Evolutionary conservation across 2,329 filamentous ascomycete genomes (phyloP), one percentile per base, ranked within the genome.

Genomic region (Pseudogymnoascus sp.): DNA sequence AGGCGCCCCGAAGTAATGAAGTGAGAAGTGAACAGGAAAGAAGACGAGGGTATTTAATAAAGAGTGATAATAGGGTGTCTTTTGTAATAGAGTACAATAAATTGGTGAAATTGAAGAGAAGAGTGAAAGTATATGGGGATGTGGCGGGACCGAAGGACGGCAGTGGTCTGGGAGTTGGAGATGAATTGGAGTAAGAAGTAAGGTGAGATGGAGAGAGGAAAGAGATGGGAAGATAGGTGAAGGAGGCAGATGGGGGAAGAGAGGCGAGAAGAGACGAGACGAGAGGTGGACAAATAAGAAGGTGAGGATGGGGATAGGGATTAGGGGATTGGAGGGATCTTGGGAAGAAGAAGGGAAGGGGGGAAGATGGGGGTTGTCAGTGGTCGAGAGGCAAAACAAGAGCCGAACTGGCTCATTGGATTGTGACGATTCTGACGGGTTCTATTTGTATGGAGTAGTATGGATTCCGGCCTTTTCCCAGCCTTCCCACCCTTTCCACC

Each of bases 201-300:
- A 33, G 41, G 22, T 46, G 24, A 33, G 50, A 56, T 56, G 46
- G 24, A 35, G 56, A 59, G 62, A 38, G n/a, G n/a, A n/a, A 24
- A 24, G 46, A 43, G 33, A 59, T 43, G 60, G 60, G 41, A 35
- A 46, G 59, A 60, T 43, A 65, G 61, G 33, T 46, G 24, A 43
- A 60, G 50, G 14, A 61, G 59, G 26, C 46, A 38, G 60, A 59
- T 41, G 63, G 35, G 53, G 22, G 19, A 38, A 22, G 16, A 33
- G 50, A 46, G 61, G 38, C 38, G 19, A 41, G 43, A 38, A 56
- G 50, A 61, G 63, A 65, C 40, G 43, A 64, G 38, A 46, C 16
- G 59, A 63, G 62, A 62, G 35, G 28, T 14, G 40, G 43, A 63
- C 35, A 53, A 59, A 53, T 41, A 59, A 46, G 59, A 59, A 37